Evolutionary conservation across 2,329 filamentous ascomycete genomes (phyloP).

Genomic region (Claviceps purpurea): DNA sequence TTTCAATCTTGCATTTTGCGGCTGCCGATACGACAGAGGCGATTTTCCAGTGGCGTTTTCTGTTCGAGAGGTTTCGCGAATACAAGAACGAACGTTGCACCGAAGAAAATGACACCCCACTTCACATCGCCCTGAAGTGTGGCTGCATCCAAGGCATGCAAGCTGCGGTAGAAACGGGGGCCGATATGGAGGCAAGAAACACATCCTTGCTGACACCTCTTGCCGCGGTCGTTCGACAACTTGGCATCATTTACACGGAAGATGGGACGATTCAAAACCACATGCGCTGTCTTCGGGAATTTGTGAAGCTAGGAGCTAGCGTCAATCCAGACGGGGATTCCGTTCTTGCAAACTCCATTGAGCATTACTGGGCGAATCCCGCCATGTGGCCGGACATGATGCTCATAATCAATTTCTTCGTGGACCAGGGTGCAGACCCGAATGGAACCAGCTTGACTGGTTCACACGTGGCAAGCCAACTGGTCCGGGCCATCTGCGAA

Average conservation of each 20-base stretch:
- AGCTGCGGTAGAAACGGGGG: background rate
- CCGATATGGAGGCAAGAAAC: background rate
- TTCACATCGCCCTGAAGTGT: background rate
- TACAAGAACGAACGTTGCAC: background rate
- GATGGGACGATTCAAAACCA: background rate
- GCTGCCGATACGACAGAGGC: background rate
- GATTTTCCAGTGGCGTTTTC: background rate
- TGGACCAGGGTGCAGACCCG: background rate
- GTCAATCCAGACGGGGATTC: background rate
- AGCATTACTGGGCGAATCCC: background rate
- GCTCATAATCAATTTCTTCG: background rate
- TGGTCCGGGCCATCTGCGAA: background rate
- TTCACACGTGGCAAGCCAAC: background rate
- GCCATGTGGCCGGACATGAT: background rate
- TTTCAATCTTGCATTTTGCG: background rate
- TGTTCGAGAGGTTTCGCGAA: background rate
- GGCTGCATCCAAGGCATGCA: background rate
- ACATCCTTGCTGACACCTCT: background rate
- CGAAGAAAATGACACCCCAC: background rate
- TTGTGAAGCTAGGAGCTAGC: background rate
- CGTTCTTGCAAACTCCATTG: background rate
- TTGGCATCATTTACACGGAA: background rate
- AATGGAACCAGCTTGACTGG: background rate
- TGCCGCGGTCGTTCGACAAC: background rate
- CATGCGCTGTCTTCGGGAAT: background rate